These are phyloP conservation scores for Zygoascus meyerae DNA, from an alignment of 1,139 yeast genomes.

Conservation along the genomic window DNA sequence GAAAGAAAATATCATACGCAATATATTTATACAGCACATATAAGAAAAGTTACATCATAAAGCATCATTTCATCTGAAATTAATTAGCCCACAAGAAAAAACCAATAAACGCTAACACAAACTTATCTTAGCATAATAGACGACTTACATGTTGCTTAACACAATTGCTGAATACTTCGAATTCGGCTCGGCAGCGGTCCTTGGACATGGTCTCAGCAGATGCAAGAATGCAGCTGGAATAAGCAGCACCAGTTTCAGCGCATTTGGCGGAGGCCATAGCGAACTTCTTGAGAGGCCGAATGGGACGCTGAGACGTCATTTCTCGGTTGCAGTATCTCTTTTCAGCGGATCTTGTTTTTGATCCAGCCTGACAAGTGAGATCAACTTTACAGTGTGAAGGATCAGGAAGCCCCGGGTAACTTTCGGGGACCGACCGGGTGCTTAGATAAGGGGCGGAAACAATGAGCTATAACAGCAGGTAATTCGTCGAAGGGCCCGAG, in stretches of 20 bases:
- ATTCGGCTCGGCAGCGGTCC: constrained; percentile 39
- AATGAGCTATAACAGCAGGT: no score
- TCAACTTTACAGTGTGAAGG: no score
- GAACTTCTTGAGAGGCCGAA: constrained; percentile 5
- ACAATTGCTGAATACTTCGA: constrained; percentile 51
- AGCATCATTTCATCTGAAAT: neutral
- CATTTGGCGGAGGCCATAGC: constrained; percentile 11
- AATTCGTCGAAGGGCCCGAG: no score
- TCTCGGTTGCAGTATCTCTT: neutral
- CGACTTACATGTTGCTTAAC: constrained; percentile 39
- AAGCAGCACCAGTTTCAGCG: constrained; percentile 26
- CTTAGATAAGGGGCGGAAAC: no score
- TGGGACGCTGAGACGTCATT: neutral
- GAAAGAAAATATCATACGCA: no score
- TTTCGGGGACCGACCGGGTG: no score
- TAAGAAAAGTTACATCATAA: neutral
- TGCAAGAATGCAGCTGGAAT: constrained; percentile 58
- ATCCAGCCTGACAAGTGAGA: no score
- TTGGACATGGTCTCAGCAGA: constrained; percentile 51
- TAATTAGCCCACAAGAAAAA: neutral
- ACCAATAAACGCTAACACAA: no score
- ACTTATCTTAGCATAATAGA: neutral
- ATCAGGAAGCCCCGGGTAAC: no score
- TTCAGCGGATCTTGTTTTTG: no score
- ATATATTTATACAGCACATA: no score